These are phyloP conservation scores for Pythium phragmitis DNA, from an alignment of 352 stramenopile species.

Conservation along the genomic window DNA sequence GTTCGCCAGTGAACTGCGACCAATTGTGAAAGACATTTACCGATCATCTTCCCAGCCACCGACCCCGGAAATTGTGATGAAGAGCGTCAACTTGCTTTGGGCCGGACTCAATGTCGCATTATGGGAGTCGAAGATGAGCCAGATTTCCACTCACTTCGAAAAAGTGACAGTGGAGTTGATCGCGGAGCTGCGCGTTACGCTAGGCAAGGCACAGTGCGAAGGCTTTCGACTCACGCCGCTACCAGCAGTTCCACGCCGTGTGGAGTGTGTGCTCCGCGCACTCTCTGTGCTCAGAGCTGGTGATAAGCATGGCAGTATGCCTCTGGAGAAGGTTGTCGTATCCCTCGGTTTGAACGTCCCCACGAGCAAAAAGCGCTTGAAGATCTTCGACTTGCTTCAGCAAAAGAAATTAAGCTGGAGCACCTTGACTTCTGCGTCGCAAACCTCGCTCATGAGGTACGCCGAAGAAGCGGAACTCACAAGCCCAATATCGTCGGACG, in stretches of 20 bases:
- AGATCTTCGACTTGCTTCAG: conserved; percentile 15
- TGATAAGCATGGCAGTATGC: background rate
- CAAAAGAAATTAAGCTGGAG: conserved; percentile 5
- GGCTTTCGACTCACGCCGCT: conserved; percentile 2
- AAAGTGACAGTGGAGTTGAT: conserved; percentile 1
- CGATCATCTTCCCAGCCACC: conserved; percentile 14
- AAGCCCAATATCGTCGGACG: background rate
- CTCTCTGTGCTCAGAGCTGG: conserved; percentile 1
- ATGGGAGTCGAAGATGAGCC: conserved; percentile 28
- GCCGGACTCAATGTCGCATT: conserved; percentile 20
- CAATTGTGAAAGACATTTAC: conserved; percentile 23
- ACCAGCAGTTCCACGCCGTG: background rate
- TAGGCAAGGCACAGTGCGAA: conserved; percentile 10
- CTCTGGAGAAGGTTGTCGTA: conserved; percentile 5
- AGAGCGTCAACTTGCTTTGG: conserved; percentile 25
- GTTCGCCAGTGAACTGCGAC: conserved; percentile 17
- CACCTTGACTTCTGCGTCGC: background rate
- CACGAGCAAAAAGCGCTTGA: conserved; percentile 6
- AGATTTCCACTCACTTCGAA: conserved; percentile 16
- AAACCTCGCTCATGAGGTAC: background rate
- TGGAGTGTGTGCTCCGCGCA: conserved; percentile 14
- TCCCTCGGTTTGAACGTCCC: conserved; percentile 13
- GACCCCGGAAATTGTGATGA: conserved; percentile 17
- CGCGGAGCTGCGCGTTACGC: background rate
- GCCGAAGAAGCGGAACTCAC: conserved; percentile 1